These are phyloP conservation scores for Camellia granthamiana DNA, from an alignment of 148 eudicot genomes.

Conservation along the genomic window DNA sequence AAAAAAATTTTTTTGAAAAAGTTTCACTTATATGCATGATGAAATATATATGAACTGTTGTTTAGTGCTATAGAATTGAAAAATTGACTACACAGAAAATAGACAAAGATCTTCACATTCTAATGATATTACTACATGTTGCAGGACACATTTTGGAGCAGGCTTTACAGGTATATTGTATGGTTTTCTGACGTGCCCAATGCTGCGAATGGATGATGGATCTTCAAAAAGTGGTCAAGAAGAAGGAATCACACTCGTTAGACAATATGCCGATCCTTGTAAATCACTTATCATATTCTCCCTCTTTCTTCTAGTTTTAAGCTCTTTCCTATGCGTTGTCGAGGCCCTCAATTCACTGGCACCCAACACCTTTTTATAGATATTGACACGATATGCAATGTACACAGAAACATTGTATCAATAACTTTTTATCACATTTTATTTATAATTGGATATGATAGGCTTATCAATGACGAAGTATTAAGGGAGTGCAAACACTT, in stretches of 20 bases:
- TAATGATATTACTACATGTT: too few relatives aligned
- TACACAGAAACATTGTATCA: too few relatives aligned
- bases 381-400: neutral
- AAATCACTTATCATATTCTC: slow-evolving; percentile 60
- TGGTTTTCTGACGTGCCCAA: slow-evolving; percentile 57
- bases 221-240: slow-evolving; percentile 36
- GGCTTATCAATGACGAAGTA: too few relatives aligned
- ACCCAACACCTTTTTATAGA: slow-evolving; percentile 2
- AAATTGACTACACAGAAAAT: too few relatives aligned
- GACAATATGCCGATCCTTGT: slow-evolving; percentile 49
- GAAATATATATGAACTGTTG: too few relatives aligned
- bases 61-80: too few relatives aligned
- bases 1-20: too few relatives aligned
- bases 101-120: too few relatives aligned
- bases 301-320: slow-evolving; percentile 38
- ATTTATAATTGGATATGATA: too few relatives aligned
- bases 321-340: slow-evolving; percentile 38
- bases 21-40: too few relatives aligned
- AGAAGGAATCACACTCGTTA: slow-evolving; percentile 51
- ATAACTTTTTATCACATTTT: too few relatives aligned
- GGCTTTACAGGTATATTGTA: slow-evolving; percentile 58
- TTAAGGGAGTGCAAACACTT: too few relatives aligned
- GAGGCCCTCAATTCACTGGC: slow-evolving; percentile 34
- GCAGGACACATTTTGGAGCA: slow-evolving; percentile 70
- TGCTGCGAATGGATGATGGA: slow-evolving; percentile 42